phyloP scores from a whole-genome alignment of 306 rosid species.

The Acacia acuminata region DNA sequence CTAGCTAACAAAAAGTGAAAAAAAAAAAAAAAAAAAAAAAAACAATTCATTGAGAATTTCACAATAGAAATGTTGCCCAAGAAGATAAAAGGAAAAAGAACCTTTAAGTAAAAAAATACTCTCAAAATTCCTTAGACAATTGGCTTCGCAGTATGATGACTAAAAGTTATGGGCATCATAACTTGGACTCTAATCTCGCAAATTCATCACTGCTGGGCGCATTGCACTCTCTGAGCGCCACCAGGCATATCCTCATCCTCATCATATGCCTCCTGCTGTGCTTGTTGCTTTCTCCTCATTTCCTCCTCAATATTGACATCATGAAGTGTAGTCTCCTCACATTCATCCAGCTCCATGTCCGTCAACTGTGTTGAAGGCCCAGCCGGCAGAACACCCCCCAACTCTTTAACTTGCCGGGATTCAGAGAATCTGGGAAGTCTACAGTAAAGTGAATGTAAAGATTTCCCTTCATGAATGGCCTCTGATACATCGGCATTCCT shows the following conservation, averaged over 20 bases:
- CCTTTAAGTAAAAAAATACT: neutral
- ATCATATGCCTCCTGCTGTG: slow-evolving; percentile 72
- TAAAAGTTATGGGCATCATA: neutral
- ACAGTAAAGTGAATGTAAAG: slow-evolving; percentile 81
- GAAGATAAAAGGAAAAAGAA: neutral
- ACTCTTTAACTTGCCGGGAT: slow-evolving; percentile 49
- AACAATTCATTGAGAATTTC: neutral
- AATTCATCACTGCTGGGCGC: slow-evolving; percentile 73
- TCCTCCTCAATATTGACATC: slow-evolving; percentile 88
- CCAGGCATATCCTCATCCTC: slow-evolving; percentile 85
- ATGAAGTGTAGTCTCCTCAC: slow-evolving; percentile 85
- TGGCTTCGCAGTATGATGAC: slow-evolving; percentile 2
- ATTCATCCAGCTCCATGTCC: slow-evolving; percentile 89
- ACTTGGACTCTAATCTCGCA: neutral
- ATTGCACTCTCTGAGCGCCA: slow-evolving; percentile 88
- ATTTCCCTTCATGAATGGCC: slow-evolving; percentile 89
- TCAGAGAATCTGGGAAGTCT: slow-evolving; percentile 75
- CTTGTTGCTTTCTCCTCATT: slow-evolving; percentile 68
- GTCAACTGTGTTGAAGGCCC: slow-evolving; percentile 53
- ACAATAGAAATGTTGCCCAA: neutral
- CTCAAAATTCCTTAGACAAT: slow-evolving; percentile 20
- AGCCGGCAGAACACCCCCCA: slow-evolving; percentile 62
- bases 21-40: neutral
- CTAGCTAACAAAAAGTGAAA: neutral
- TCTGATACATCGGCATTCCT: slow-evolving; percentile 88